phyloP scores from a whole-genome alignment of 805 yeast species.

The Limtongia smithiae region DNA sequence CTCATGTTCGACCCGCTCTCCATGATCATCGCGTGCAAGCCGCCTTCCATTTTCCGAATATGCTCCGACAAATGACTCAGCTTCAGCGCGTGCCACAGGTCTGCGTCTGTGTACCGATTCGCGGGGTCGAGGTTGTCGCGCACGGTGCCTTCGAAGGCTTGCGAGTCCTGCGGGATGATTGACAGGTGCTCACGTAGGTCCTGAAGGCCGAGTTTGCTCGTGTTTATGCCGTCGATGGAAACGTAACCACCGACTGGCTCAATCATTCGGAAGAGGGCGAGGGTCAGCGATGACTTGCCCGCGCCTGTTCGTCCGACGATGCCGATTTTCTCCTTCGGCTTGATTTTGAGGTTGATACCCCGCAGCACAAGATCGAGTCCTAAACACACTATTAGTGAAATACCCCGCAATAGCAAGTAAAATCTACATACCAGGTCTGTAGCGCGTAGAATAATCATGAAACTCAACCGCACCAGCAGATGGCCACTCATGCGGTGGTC shows the following conservation, averaged over 20 bases:
- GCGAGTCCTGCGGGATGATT: slow-evolving; percentile 92
- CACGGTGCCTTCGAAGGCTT: slow-evolving; percentile 80
- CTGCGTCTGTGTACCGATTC: slow-evolving; percentile 57
- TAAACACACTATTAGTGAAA: background rate
- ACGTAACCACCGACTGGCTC: slow-evolving; percentile 69
- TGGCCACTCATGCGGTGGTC: slow-evolving; percentile 78
- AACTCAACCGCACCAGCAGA: slow-evolving; percentile 61
- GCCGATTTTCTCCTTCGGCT: slow-evolving; percentile 79
- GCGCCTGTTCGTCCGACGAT: slow-evolving; percentile 98
- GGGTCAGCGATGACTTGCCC: slow-evolving; percentile 81
- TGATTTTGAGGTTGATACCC: slow-evolving; percentile 57
- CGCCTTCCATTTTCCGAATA: slow-evolving; percentile 50
- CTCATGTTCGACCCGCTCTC: slow-evolving; percentile 84
- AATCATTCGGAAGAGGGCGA: slow-evolving; percentile 80
- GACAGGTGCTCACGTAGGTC: slow-evolving; percentile 75
- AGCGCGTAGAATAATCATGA: slow-evolving; percentile 72
- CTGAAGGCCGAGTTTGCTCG: slow-evolving; percentile 62
- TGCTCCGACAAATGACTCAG: slow-evolving; percentile 73
- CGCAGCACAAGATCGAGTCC: slow-evolving; percentile 72
- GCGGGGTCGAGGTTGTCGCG: slow-evolving; percentile 87
- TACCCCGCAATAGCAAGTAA: too few relatives aligned
- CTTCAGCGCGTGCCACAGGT: slow-evolving; percentile 76
- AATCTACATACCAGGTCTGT: slow-evolving; percentile 53
- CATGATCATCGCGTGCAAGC: slow-evolving; percentile 52
- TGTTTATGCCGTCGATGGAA: slow-evolving; percentile 65